These are phyloP conservation scores for Hibiscus syriacus DNA, from an alignment of 345 rosid genomes.

Conservation along the genomic window DNA sequence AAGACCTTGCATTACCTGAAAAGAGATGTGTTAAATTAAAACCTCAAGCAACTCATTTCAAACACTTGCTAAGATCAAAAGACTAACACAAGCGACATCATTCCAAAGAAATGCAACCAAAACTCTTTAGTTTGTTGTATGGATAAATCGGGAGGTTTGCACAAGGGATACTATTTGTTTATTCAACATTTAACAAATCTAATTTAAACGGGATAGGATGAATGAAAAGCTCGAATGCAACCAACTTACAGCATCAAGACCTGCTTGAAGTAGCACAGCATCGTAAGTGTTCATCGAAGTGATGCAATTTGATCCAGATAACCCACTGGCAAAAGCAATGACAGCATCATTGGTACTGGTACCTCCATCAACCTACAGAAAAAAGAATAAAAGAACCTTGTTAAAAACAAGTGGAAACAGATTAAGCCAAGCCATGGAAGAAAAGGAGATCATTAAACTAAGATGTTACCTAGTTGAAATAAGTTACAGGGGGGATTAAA, in stretches of 20 bases:
- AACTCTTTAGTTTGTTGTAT: neutral
- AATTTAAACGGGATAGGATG: neutral
- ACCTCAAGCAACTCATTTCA: neutral
- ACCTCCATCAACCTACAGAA: constrained; percentile 88
- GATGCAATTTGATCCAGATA: constrained; percentile 63
- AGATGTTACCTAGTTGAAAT: neutral
- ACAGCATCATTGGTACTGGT: constrained; percentile 83
- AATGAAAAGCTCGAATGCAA: neutral
- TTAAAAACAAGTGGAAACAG: neutral
- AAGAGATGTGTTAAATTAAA: neutral
- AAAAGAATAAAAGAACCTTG: constrained; percentile 8
- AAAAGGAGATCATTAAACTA: neutral
- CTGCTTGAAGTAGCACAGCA: constrained; percentile 78
- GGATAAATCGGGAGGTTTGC: neutral
- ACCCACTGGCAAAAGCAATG: constrained; percentile 83
- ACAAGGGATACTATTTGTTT: neutral
- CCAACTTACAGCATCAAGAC: constrained; percentile 77
- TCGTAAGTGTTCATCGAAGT: constrained; percentile 54
- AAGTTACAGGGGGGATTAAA: constrained; percentile 4
- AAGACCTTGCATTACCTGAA: constrained; percentile 95
- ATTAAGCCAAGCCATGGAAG: neutral
- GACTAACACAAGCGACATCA: neutral
- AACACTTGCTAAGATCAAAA: neutral
- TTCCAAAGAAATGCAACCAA: neutral
- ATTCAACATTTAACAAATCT: neutral